Base-by-base conservation (phyloP, 768 basidiomycete genomes). In the Mycena rebaudengoi region DNA sequence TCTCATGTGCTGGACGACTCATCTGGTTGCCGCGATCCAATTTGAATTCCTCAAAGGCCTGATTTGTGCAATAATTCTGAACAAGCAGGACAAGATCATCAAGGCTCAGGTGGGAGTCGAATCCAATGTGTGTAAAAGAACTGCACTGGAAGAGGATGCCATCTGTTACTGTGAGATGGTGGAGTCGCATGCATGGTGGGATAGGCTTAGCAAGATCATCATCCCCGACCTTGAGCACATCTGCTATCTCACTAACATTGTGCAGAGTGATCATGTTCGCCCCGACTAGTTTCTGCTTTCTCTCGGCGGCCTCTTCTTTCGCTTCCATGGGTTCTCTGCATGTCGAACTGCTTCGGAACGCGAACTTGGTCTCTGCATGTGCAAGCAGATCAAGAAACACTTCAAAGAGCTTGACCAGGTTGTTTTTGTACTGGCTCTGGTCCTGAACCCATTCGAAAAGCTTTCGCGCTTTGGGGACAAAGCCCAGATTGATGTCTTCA, bases 181-280 rank as follows among this genome's bases (percentile, higher is more conserved):
- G 10, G 35, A 37, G 35, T 18, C 35, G 35, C 10, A 37, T 37
- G 35, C 35, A 18, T 37, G 35, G 35, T 37, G 35, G 35, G 35
- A 37, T 37, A 10, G 35, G 10, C 18, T 37, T 10, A 10, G 18
- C 35, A 37, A 37, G 35, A 37, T 10, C 11, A 37, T 37, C 35
- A 37, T 37, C 35, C 35, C 35, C 35, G 35, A 37, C 35, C 35
- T 37, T 18, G 35, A 37, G 18, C 35, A 37, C 35, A 37, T 37
- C 35, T 37, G 35, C 35, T 37, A 37, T 18, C 18, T 37, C 11
- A 37, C 35, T 10, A 37, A 37, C 18, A 37, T 37, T n/a, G n/a
- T n/a, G n/a, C 58, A 59, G 32, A 51, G 60, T 21, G 60, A 66
- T 45, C 41, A 49, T n/a, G 55, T 54, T 10, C 60, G 51, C 13